These are phyloP conservation scores for Staphylotrichum tortipilum DNA, from an alignment of 495 filamentous ascomycete species.

Conservation along the genomic window DNA sequence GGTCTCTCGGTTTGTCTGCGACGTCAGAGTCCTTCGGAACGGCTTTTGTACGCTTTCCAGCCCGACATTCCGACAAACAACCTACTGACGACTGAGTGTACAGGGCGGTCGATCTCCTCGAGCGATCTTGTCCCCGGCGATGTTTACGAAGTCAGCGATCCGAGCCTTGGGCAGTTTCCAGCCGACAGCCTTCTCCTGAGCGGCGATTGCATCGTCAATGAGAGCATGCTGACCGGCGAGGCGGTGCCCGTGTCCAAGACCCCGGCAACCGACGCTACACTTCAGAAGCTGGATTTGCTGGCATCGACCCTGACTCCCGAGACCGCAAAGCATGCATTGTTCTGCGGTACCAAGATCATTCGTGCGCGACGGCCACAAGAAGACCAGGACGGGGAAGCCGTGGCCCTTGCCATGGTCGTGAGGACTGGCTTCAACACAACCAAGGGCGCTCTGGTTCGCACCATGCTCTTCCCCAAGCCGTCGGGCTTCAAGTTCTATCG, in stretches of 20 bases:
- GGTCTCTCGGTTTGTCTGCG: conserved; percentile 90
- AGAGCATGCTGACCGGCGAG: conserved; percentile 98
- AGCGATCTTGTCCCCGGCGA: conserved; percentile 90
- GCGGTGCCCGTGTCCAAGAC: conserved; percentile 93
- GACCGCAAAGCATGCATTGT: conserved; percentile 80
- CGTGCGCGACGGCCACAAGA: conserved; percentile 82
- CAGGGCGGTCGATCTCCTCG: conserved; percentile 79
- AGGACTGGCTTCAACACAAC: conserved; percentile 96
- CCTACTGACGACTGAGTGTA: conserved; percentile 19
- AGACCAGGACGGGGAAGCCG: conserved; percentile 72
- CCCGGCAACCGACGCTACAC: conserved; percentile 73
- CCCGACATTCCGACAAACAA: background rate
- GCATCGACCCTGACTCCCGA: conserved; percentile 71
- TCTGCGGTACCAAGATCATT: conserved; percentile 92
- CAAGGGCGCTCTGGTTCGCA: conserved; percentile 90
- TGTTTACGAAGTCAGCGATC: conserved; percentile 95
- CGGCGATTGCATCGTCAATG: conserved; percentile 97
- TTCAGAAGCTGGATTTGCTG: conserved; percentile 62
- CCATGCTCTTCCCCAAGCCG: conserved; percentile 98
- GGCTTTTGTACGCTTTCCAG: conserved; percentile 73
- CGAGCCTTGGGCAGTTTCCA: conserved; percentile 84
- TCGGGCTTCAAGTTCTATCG: conserved; percentile 97
- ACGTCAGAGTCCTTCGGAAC: conserved; percentile 83
- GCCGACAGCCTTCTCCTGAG: conserved; percentile 87
- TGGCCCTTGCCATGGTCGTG: conserved; percentile 83